A percentile compares a stretch with the other conserved stretches of the same genome.
Evolutionary conservation across 2,329 filamentous ascomycete species (phyloP).

Genomic region (Cercospora janseana): DNA sequence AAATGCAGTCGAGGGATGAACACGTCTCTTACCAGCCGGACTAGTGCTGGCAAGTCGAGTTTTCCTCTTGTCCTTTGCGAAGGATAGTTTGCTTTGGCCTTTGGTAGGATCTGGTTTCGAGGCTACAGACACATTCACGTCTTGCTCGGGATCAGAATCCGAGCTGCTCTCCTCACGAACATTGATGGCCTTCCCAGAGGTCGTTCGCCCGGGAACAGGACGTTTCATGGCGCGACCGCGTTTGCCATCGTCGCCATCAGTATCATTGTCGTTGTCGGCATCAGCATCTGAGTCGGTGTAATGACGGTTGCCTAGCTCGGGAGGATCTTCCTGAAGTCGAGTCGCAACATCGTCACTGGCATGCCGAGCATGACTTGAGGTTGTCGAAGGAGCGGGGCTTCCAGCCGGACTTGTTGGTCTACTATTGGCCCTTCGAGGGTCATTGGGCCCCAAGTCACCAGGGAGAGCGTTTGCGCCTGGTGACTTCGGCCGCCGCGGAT

Average conservation of each 20-base stretch:
- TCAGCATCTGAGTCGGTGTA: slow-evolving; percentile 33
- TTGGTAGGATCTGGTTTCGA: slow-evolving; percentile 38
- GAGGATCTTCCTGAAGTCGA: slow-evolving; percentile 32
- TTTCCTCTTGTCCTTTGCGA: slow-evolving; percentile 30
- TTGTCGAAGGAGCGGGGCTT: slow-evolving; percentile 30
- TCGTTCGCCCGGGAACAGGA: slow-evolving; percentile 37
- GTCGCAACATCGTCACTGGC: slow-evolving; percentile 29
- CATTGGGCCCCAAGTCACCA: slow-evolving; percentile 37
- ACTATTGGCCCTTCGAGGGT: slow-evolving; percentile 29
- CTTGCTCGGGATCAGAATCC: slow-evolving; percentile 30
- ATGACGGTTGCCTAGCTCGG: slow-evolving; percentile 24
- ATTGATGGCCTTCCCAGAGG: slow-evolving; percentile 36
- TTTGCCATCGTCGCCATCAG: slow-evolving; percentile 31
- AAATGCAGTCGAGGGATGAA: slow-evolving; percentile 80
- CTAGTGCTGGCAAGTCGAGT: slow-evolving; percentile 33
- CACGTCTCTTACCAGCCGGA: slow-evolving; percentile 37
- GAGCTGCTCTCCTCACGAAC: slow-evolving; percentile 32
- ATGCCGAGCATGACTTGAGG: slow-evolving; percentile 26
- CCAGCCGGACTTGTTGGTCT: slow-evolving; percentile 27
- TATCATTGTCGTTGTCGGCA: slow-evolving; percentile 38
- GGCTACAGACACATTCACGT: slow-evolving; percentile 14
- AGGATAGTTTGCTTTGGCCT: slow-evolving; percentile 35
- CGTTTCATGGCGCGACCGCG: slow-evolving; percentile 37
- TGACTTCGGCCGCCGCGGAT: slow-evolving; percentile 37
- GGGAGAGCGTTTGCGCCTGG: slow-evolving; percentile 32